Percentiles rank a stretch among this genome's conserved stretches.
Evolutionary conservation across 2,329 filamentous ascomycete genomes (phyloP).

Genomic region (Microsporum ferrugineum): DNA sequence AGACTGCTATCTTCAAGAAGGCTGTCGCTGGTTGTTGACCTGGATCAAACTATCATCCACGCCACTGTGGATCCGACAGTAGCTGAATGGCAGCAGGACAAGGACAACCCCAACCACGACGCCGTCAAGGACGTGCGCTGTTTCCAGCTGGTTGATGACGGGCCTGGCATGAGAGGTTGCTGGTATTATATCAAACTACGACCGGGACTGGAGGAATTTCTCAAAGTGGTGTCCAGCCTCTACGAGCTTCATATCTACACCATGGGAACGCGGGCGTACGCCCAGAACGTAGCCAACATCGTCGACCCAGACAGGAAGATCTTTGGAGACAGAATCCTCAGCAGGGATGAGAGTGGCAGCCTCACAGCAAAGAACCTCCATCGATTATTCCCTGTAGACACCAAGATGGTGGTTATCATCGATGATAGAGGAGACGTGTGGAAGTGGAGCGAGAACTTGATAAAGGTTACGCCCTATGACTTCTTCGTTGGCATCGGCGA

Average conservation of each 20-base stretch:
- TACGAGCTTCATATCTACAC: slow-evolving; percentile 98
- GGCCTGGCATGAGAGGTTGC: slow-evolving; percentile 60
- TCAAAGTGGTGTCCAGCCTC: slow-evolving; percentile 62
- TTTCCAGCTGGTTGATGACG: slow-evolving; percentile 84
- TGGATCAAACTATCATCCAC: slow-evolving; percentile 97
- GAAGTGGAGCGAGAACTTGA: slow-evolving; percentile 83
- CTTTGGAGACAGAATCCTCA: slow-evolving; percentile 90
- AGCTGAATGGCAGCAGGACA: slow-evolving; percentile 86
- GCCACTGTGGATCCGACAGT: slow-evolving; percentile 94
- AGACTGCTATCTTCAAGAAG: slow-evolving; percentile 70
- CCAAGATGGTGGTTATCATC: slow-evolving; percentile 98
- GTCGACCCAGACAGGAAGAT: slow-evolving; percentile 81
- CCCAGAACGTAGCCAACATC: slow-evolving; percentile 78
- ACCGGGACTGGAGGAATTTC: slow-evolving; percentile 70
- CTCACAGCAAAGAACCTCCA: slow-evolving; percentile 83
- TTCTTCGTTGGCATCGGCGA: slow-evolving; percentile 98
- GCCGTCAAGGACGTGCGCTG: slow-evolving; percentile 78
- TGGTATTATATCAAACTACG: slow-evolving; percentile 99
- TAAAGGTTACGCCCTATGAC: slow-evolving; percentile 91
- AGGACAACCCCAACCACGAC: slow-evolving; percentile 77
- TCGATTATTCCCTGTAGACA: slow-evolving; percentile 87
- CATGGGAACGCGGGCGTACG: slow-evolving; percentile 97
- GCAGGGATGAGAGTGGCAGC: slow-evolving; percentile 91
- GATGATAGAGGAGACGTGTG: slow-evolving; percentile 95
- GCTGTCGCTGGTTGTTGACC: slow-evolving; percentile 85